Evolutionary conservation across 331 rosid species (phyloP).

Genomic region (Pyracantha coccinea): DNA sequence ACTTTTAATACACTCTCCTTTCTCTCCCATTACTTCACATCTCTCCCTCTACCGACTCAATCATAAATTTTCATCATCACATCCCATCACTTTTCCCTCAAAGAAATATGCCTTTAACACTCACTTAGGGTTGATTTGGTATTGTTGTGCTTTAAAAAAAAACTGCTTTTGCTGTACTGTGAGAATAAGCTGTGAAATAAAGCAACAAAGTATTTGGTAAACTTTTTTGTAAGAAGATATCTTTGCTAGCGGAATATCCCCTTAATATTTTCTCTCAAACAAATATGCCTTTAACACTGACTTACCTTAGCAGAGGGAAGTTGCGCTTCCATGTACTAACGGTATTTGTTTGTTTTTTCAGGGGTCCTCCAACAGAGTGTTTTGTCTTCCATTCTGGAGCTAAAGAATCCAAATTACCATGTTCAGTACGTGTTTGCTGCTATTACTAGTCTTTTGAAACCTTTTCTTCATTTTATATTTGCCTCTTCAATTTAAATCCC

Average conservation of each 20-base stretch:
- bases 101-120: too few relatives aligned
- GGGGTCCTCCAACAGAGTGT: slow-evolving; percentile 97
- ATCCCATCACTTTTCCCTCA: too few relatives aligned
- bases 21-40: too few relatives aligned
- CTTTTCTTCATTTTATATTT: neutral
- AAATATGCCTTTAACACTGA: slow-evolving; percentile 14
- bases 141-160: too few relatives aligned
- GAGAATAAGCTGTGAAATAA: too few relatives aligned
- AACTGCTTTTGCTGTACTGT: too few relatives aligned
- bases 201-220: too few relatives aligned
- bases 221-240: too few relatives aligned
- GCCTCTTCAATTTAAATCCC: neutral
- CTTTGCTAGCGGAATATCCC: slow-evolving; percentile 14
- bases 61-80: too few relatives aligned
- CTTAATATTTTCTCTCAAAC: neutral
- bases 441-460: slow-evolving; percentile 1
- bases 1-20: too few relatives aligned
- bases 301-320: slow-evolving; percentile 5
- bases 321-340: slow-evolving; percentile 16
- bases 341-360: slow-evolving; percentile 37
- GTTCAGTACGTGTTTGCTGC: slow-evolving; percentile 36
- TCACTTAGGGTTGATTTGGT: too few relatives aligned
- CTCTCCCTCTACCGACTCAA: too few relatives aligned
- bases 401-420: slow-evolving; percentile 53
- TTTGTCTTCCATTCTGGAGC: slow-evolving; percentile 91